phyloP scores from a whole-genome alignment of 805 yeast species.

The Metschnikowia koreensis region DNA sequence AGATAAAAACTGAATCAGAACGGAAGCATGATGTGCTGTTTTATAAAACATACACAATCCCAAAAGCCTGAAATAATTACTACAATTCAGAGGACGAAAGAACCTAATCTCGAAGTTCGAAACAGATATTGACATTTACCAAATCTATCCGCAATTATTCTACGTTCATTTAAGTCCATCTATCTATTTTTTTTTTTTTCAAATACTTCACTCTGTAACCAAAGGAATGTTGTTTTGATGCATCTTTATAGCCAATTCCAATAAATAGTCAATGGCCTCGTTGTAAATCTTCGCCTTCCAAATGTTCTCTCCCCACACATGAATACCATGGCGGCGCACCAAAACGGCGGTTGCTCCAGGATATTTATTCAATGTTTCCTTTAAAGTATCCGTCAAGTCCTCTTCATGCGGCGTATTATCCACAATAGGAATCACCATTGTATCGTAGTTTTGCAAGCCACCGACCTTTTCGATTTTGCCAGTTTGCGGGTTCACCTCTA shows the following conservation, averaged over 20 bases:
- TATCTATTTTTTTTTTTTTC: too few relatives aligned
- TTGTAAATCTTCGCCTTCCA: slow-evolving; percentile 93
- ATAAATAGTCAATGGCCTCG: slow-evolving; percentile 87
- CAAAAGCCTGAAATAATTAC: too few relatives aligned
- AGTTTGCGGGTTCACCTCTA: slow-evolving; percentile 27
- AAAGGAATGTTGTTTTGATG: slow-evolving; percentile 63
- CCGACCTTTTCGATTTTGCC: slow-evolving; percentile 57
- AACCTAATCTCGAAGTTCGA: too few relatives aligned
- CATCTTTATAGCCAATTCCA: slow-evolving; percentile 86
- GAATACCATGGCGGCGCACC: slow-evolving; percentile 91
- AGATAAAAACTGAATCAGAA: not conserved
- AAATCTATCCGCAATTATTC: too few relatives aligned
- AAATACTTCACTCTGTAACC: slow-evolving; percentile 18
- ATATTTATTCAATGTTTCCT: slow-evolving; percentile 60
- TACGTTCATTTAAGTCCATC: too few relatives aligned
- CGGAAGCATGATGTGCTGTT: not conserved
- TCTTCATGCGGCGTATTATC: slow-evolving; percentile 90
- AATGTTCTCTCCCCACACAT: slow-evolving; percentile 92
- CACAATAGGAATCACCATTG: slow-evolving; percentile 80
- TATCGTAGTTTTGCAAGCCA: slow-evolving; percentile 68
- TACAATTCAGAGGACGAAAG: too few relatives aligned
- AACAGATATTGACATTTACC: too few relatives aligned
- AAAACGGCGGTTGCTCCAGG: slow-evolving; percentile 83
- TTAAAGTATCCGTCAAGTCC: slow-evolving; percentile 66
- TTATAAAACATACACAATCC: too few relatives aligned